Evolutionary conservation across 306 rosid species (phyloP).

Genomic region (Vigna reflexopilosa): DNA sequence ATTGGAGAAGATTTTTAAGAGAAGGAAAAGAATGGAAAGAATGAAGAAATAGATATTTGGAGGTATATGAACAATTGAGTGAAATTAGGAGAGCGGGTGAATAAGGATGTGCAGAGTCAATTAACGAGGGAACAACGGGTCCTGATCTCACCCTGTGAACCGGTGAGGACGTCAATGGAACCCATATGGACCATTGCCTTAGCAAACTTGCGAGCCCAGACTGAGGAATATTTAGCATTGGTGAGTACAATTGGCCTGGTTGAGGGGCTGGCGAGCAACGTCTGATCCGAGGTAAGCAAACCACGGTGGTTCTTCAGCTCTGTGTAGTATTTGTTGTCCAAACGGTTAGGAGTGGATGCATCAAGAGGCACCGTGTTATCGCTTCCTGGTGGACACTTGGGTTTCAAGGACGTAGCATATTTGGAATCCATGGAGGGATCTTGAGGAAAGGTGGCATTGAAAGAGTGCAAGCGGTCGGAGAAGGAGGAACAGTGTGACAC

Average conservation of each 20-base stretch:
- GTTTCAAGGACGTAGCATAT: constrained; percentile 37
- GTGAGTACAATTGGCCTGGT: constrained; percentile 40
- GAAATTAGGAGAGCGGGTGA: neutral
- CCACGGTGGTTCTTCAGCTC: constrained; percentile 43
- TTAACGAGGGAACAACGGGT: constrained; percentile 35
- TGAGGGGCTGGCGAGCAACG: constrained; percentile 26
- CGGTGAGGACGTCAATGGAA: constrained; percentile 46
- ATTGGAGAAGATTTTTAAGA: neutral
- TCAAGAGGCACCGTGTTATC: constrained; percentile 37
- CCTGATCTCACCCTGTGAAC: constrained; percentile 50
- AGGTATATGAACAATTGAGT: neutral
- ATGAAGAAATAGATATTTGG: neutral
- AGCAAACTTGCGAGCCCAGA: constrained; percentile 48
- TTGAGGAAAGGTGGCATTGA: constrained; percentile 45
- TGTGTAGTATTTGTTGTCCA: constrained; percentile 51
- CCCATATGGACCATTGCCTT: constrained; percentile 61
- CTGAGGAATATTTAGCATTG: constrained; percentile 39
- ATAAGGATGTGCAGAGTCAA: neutral
- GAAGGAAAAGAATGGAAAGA: neutral
- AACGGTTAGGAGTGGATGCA: constrained; percentile 45
- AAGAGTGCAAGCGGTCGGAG: constrained; percentile 50
- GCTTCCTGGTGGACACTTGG: constrained; percentile 37
- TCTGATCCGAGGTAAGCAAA: constrained; percentile 52
- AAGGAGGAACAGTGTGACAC: constrained; percentile 52
- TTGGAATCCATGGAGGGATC: constrained; percentile 52